Conservation (phyloP, 2,329 filamentous ascomycete genomes). For the Fusarium sambucinum region DNA sequence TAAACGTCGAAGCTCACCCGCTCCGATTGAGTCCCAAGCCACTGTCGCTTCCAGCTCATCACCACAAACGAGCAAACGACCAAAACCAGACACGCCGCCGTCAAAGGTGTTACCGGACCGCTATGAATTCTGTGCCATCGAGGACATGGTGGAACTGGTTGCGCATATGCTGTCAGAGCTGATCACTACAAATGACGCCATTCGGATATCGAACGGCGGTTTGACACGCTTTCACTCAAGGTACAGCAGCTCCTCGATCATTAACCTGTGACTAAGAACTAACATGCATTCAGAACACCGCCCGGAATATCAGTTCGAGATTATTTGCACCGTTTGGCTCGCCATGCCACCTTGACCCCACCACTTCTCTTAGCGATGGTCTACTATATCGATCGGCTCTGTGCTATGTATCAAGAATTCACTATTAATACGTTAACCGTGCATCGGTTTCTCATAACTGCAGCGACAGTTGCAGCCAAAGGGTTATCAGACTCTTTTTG, state of each 20-base stretch:
- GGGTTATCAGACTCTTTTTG: conserved; percentile 97
- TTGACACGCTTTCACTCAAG: conserved; percentile 96
- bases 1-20: conserved; percentile 51
- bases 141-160: conserved; percentile 90
- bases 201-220: conserved; percentile 78
- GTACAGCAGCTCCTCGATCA: conserved; percentile 57
- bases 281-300: conserved; percentile 63
- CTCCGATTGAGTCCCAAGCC: conserved; percentile 49
- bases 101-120: conserved; percentile 73
- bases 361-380: conserved; percentile 98
- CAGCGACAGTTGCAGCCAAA: conserved; percentile 94
- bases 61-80: conserved; percentile 62
- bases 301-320: conserved; percentile 95
- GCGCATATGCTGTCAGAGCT: conserved; percentile 96
- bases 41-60: conserved; percentile 42
- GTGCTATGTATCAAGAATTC: conserved; percentile 91
- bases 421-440: conserved; percentile 97
- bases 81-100: conserved; percentile 62
- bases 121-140: conserved; percentile 85
- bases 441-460: conserved; percentile 95
- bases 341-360: conserved; percentile 92
- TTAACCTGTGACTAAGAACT: conserved; percentile 32
- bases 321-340: conserved; percentile 91
- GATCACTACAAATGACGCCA: conserved; percentile 92
- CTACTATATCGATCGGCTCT: conserved; percentile 97